phyloP scores from a whole-genome alignment of 306 rosid species.

The Quercus suber region DNA sequence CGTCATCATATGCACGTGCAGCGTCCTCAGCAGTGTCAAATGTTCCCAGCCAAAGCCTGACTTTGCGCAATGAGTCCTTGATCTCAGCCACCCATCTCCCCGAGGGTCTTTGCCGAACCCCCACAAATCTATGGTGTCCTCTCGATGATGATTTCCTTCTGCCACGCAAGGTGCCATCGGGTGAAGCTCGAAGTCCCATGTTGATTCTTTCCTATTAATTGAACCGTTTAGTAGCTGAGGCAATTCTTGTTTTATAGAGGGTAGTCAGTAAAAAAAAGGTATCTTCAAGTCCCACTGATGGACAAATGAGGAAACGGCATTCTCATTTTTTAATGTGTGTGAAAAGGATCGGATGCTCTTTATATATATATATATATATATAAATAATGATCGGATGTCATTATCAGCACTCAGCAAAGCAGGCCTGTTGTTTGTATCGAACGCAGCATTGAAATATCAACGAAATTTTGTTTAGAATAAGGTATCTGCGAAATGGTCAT shows the following conservation, averaged over 20 bases:
- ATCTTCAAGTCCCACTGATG: background rate
- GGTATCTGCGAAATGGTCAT: background rate
- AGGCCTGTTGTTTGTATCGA: slow-evolving; percentile 49
- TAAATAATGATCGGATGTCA: background rate
- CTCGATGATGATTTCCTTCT: slow-evolving; percentile 48
- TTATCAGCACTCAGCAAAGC: slow-evolving; percentile 29
- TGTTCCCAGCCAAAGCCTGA: slow-evolving; percentile 84
- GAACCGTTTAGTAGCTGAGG: slow-evolving; percentile 13
- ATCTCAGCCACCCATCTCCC: slow-evolving; percentile 94
- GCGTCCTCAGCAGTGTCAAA: slow-evolving; percentile 73
- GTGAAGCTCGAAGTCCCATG: slow-evolving; percentile 23
- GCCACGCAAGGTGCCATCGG: slow-evolving; percentile 21
- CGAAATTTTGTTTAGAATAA: background rate
- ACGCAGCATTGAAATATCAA: slow-evolving; percentile 16
- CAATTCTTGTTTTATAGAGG: slow-evolving; percentile 4
- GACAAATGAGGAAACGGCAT: slow-evolving; percentile 35
- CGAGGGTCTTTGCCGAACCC: slow-evolving; percentile 72
- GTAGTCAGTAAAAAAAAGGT: background rate
- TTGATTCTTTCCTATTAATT: background rate
- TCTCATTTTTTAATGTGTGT: background rate
- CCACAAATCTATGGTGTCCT: slow-evolving; percentile 67
- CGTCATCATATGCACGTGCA: slow-evolving; percentile 63
- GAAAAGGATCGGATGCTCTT: too few relatives aligned
- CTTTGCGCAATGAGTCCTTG: slow-evolving; percentile 66
- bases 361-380: too few relatives aligned